Base-by-base conservation (phyloP, 768 basidiomycete genomes). In the Harrya chromipes region DNA sequence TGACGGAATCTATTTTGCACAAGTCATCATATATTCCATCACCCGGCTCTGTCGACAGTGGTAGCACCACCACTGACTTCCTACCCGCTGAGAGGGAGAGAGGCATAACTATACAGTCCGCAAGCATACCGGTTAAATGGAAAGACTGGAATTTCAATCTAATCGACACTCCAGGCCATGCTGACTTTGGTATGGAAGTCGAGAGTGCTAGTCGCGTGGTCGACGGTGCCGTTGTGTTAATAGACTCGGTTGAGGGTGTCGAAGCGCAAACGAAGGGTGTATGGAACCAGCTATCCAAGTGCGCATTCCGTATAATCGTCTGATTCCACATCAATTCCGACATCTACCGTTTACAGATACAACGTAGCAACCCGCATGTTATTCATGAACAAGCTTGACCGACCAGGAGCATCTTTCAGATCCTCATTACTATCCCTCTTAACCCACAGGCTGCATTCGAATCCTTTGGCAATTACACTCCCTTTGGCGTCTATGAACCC, bases 101-200 rank as follows among this genome's bases (percentile, higher is more conserved):
- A 45, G 91, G 91, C 6, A 94, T 94, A 52, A 94, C 92, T 4
- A 90, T 94, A 50, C 92, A 94, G 61, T 90, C 90, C 19, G 92
- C 91, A 12, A 92, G 90, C 69, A 90, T 94, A 51, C 90, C 90
- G 3, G 87, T 91, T 34, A 77, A 79, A 62, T 92, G 90, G 90
- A 85, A 84, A 64, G 68, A 84, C 46, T 90, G 87, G 86, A 83
- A 78, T 1, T 86, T 89, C 69, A 94, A 93, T 63, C 78, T 94
- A 39, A 84, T 94, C 40, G 92, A 94, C 60, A 94, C 91, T 4
- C 91, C 91, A 14, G 91, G 91, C 31, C 91, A 94, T 69, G 92
- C 90, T 5, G 91, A 94, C 65, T 94, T 94, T 69, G 91, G 91
- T n/a, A 93, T 94, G 90, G 91, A 94, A 61, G 92, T 94, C 23